phyloP scores from a whole-genome alignment of 1,284 basidiomycete species.

The Marasmius fiardii region DNA sequence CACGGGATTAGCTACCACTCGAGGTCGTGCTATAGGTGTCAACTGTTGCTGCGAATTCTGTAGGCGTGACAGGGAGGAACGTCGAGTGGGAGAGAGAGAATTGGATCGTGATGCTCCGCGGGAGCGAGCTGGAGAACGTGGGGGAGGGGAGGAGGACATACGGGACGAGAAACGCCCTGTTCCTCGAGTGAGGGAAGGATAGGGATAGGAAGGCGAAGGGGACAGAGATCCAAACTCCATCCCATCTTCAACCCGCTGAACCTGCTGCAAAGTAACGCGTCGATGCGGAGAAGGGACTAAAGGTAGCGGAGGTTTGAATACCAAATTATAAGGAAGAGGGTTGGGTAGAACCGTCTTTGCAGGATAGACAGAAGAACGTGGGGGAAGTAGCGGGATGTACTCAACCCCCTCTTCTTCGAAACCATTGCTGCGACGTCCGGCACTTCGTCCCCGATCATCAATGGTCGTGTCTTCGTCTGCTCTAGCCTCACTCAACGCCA shows the following conservation, averaged over 20 bases:
- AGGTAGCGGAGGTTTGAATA: constrained; percentile 32
- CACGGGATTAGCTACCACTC: constrained; percentile 58
- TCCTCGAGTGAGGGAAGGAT: neutral
- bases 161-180: constrained; percentile 1
- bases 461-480: neutral
- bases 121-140: neutral
- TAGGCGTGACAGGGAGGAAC: neutral
- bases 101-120: neutral
- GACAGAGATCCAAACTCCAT: constrained; percentile 2
- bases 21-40: constrained; percentile 31
- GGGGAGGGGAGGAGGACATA: neutral
- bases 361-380: constrained; percentile 15
- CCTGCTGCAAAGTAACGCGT: constrained; percentile 18
- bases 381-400: constrained; percentile 28
- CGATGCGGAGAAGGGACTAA: constrained; percentile 32
- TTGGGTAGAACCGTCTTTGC: constrained; percentile 30
- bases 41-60: constrained; percentile 22
- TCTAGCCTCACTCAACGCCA: neutral
- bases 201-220: neutral
- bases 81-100: neutral
- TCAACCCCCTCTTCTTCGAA: constrained; percentile 5
- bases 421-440: neutral
- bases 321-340: constrained; percentile 32
- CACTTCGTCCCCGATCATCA: neutral
- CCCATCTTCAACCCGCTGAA: neutral